Percentiles rank a stretch among this genome's conserved stretches.
These are phyloP conservation scores for Solanum medicagineum DNA, from an alignment of 257 asterid genomes.

Conservation along the genomic window DNA sequence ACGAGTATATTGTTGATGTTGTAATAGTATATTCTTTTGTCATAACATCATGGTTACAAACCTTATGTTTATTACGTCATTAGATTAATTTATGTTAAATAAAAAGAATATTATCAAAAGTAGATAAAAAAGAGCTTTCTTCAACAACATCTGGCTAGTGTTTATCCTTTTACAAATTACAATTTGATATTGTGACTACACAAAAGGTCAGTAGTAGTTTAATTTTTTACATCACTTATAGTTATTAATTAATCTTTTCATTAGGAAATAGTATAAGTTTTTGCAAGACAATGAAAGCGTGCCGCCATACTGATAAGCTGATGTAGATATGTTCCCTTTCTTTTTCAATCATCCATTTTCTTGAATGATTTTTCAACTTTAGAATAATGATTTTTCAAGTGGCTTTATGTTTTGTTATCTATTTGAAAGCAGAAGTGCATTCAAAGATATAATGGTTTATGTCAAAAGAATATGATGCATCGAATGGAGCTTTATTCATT, in stretches of 20 bases:
- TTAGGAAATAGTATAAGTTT: background rate
- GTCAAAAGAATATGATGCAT: no score
- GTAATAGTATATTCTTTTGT: background rate
- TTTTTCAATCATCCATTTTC: background rate
- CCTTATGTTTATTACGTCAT: background rate
- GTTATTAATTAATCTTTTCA: background rate
- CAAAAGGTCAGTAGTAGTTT: background rate
- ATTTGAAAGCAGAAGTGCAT: background rate
- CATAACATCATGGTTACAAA: background rate
- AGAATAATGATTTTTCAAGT: background rate
- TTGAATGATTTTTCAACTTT: background rate
- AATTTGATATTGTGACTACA: background rate
- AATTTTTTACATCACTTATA: background rate
- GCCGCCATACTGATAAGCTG: background rate
- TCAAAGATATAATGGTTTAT: background rate
- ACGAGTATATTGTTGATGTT: background rate
- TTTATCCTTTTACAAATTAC: background rate
- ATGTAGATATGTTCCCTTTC: background rate
- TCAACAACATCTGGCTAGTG: slow-evolving; percentile 9
- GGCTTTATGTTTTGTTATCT: background rate
- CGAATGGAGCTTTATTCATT: no score
- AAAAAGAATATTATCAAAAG: background rate
- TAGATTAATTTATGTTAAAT: slow-evolving; percentile 3
- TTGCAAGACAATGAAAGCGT: background rate
- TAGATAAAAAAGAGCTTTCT: slow-evolving; percentile 19